Conservation (phyloP, 768 basidiomycete genomes). For the Lyophyllum atratum region DNA sequence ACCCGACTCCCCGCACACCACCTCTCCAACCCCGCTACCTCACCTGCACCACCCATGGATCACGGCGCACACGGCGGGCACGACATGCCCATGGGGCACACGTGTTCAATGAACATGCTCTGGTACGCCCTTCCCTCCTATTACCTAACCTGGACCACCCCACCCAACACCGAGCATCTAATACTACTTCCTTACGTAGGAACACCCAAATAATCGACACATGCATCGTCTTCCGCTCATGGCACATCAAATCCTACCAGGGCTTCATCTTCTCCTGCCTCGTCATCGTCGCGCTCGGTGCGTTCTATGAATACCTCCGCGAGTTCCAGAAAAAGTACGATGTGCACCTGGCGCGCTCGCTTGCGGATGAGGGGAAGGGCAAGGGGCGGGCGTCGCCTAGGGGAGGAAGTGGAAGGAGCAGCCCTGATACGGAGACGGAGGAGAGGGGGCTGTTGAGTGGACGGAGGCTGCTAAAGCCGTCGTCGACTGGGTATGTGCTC, state of each 20-base stretch:
- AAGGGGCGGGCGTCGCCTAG: slow-evolving; percentile 33
- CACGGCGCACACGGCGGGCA: slow-evolving; percentile 49
- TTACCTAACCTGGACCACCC: neutral
- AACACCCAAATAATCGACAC: slow-evolving; percentile 80
- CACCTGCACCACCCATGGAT: slow-evolving; percentile 29
- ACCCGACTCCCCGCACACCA: no score
- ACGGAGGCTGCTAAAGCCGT: slow-evolving; percentile 36
- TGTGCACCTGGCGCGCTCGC: slow-evolving; percentile 49
- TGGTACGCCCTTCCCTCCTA: slow-evolving; percentile 43
- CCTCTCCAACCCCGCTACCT: neutral
- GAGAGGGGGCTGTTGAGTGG: slow-evolving; percentile 58
- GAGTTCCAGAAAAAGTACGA: slow-evolving; percentile 63
- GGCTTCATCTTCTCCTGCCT: slow-evolving; percentile 67
- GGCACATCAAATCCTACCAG: slow-evolving; percentile 66
- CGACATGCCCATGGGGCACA: slow-evolving; percentile 49
- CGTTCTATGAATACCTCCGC: slow-evolving; percentile 83
- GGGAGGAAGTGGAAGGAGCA: slow-evolving; percentile 36
- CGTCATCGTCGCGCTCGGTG: slow-evolving; percentile 63
- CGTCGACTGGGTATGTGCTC: slow-evolving; percentile 43
- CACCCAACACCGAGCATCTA: no score
- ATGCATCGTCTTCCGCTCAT: slow-evolving; percentile 77
- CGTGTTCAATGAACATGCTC: slow-evolving; percentile 81
- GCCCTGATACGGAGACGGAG: slow-evolving; percentile 47
- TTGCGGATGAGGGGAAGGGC: slow-evolving; percentile 49
- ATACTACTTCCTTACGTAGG: slow-evolving; percentile 43